These are phyloP conservation scores for Schwanniomyces polymorphus DNA, from an alignment of 805 yeast genomes.

Conservation along the genomic window DNA sequence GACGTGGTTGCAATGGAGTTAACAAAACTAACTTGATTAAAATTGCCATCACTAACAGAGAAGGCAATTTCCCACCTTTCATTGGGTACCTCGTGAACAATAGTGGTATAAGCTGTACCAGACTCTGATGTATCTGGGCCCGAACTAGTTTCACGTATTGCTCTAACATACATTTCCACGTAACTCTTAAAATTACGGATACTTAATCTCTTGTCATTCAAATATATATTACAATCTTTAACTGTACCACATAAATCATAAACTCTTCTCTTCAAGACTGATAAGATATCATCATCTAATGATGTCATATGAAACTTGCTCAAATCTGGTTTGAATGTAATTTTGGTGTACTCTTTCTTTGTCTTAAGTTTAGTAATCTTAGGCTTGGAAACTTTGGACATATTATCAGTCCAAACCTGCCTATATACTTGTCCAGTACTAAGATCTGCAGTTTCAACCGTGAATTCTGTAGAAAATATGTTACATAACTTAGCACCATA, in stretches of 20 bases:
- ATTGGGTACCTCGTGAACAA: slow-evolving; percentile 77
- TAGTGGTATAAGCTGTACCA: slow-evolving; percentile 35
- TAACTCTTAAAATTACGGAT: slow-evolving; percentile 80
- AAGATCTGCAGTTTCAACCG: slow-evolving; percentile 85
- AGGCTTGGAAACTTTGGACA: slow-evolving; percentile 77
- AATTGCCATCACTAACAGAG: slow-evolving; percentile 85
- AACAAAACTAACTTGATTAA: slow-evolving; percentile 94
- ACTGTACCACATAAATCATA: slow-evolving; percentile 95
- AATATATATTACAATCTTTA: slow-evolving; percentile 70
- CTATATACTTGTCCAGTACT: slow-evolving; percentile 59
- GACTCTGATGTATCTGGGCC: slow-evolving; percentile 33
- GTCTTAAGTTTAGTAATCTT: slow-evolving; percentile 59
- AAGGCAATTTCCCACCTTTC: slow-evolving; percentile 97
- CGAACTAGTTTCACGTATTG: slow-evolving; percentile 57
- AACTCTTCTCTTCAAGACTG: slow-evolving; percentile 89
- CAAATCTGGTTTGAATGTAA: slow-evolving; percentile 87
- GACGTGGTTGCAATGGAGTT: slow-evolving; percentile 96
- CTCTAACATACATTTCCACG: slow-evolving; percentile 84
- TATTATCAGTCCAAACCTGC: slow-evolving; percentile 87
- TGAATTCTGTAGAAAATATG: slow-evolving; percentile 86
- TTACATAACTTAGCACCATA: slow-evolving; percentile 97
- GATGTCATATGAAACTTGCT: slow-evolving; percentile 80
- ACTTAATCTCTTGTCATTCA: slow-evolving; percentile 72
- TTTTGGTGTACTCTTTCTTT: slow-evolving; percentile 77
- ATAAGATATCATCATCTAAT: slow-evolving; percentile 78